Evolutionary conservation across 2,329 filamentous ascomycete species (phyloP), one percentile per base, ranked within the genome.

Genomic region (Ascochyta viciae-villosae): DNA sequence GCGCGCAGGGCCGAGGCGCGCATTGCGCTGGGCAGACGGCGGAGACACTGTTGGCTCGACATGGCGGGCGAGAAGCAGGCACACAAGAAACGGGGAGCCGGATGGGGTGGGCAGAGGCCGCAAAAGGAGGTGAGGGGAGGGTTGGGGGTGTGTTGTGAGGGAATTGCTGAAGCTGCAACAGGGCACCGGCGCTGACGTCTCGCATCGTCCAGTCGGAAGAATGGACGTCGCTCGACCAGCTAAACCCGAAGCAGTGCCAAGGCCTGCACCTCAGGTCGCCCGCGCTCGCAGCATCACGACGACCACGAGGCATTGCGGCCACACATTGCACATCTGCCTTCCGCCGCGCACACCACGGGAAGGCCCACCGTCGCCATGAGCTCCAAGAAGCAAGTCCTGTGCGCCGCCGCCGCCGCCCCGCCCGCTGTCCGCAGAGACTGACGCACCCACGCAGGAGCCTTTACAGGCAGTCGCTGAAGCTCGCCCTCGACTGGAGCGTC

Each of bases 401-500:
- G 58, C 65, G 74, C 56, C 58, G 48, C 52, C 50, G 34, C 52
- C 44, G 40, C 57, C 45, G 48, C 41, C 39, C 41, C 58, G 51
- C 56, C 54, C 58, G 44, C 58, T 51, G 47, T 50, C 22, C 46
- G 49, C 61, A 64, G 55, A 66, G 34, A 61, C 62, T 75, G 74
- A 66, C 75, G 63, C 46, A 34, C 53, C 41, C 34, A 48, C 54
- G 57, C 73, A 88, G 87, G 66, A 83, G 82, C 60, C 89, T 99
- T 58, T 99, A 99, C 79, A 89, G 94, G 74, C 91, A 92, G 67
- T 92, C 92, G 24, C 79, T 99, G 74, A 97, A 97, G 84, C 87
- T 97, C 63, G 85, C 95, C 38, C 87, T 98, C 64, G 92, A 97
- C 81, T 99, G 95, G 95, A 87, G 92, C 54, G 92, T 98, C 61